These are phyloP conservation scores for Blastomyces percursus DNA, from an alignment of 2,329 filamentous ascomycete genomes.

Conservation along the genomic window DNA sequence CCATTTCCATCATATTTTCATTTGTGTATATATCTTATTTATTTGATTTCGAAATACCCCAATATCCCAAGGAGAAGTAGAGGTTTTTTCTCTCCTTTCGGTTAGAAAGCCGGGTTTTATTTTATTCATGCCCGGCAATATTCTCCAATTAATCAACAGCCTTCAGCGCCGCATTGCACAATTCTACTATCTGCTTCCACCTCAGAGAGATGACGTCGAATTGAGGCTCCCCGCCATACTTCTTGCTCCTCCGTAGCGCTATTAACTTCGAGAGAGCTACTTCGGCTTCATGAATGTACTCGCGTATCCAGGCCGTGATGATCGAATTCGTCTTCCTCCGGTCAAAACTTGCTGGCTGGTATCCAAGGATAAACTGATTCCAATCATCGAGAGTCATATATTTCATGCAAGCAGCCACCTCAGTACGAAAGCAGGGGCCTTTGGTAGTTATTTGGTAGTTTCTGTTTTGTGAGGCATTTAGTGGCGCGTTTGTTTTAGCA, in stretches of 20 bases:
- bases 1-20: neutral
- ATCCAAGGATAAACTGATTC: conserved; percentile 31
- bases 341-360: conserved; percentile 23
- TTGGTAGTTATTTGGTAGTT: conserved; percentile 31
- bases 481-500: neutral
- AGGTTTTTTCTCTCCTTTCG: neutral
- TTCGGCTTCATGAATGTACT: conserved; percentile 28
- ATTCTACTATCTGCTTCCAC: conserved; percentile 30
- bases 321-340: conserved; percentile 23
- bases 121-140: neutral
- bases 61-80: neutral
- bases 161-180: conserved; percentile 23
- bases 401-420: conserved; percentile 31
- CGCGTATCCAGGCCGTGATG: conserved; percentile 27
- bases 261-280: conserved; percentile 16
- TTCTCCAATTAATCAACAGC: neutral
- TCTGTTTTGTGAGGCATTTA: conserved; percentile 8
- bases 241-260: neutral
- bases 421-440: conserved; percentile 34
- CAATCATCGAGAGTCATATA: conserved; percentile 32
- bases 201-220: conserved; percentile 23
- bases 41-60: neutral
- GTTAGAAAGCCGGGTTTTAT: neutral
- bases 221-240: conserved; percentile 16
- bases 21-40: neutral